Percentiles rank a stretch among this genome's conserved stretches.
Conservation (phyloP, 805 yeast species). For the Isabelozyma heimii region DNA sequence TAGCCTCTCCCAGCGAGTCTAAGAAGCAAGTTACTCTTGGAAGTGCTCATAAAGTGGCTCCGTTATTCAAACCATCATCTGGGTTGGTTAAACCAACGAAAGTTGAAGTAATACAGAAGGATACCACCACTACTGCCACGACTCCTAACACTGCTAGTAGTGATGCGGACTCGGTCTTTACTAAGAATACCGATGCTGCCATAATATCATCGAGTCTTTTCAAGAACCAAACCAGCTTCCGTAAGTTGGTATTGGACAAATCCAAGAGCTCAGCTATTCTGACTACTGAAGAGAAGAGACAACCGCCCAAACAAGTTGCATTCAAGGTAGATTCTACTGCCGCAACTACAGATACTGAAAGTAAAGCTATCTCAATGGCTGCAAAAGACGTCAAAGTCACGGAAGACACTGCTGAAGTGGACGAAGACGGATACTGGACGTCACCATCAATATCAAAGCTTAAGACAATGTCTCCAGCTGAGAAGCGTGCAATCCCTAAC, state of each 20-base stretch:
- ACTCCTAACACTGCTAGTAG: neutral
- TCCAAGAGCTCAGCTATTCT: conserved; percentile 9
- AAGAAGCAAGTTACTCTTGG: conserved; percentile 60
- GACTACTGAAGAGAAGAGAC: neutral
- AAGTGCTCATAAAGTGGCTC: conserved; percentile 62
- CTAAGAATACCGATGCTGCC: conserved; percentile 58
- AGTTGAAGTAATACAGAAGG: conserved; percentile 2
- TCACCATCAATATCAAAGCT: conserved; percentile 72
- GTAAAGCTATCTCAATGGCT: neutral
- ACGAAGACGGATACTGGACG: conserved; percentile 82
- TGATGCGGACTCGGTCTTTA: conserved; percentile 23
- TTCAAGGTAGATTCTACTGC: conserved; percentile 8
- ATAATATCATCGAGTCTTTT: conserved; percentile 71
- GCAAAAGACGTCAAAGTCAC: neutral
- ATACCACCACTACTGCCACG: conserved; percentile 1
- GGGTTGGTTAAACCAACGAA: neutral
- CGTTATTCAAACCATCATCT: conserved; percentile 37
- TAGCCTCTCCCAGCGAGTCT: conserved; percentile 14
- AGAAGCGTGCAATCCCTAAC: conserved; percentile 59
- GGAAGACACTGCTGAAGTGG: conserved; percentile 32
- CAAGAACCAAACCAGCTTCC: conserved; percentile 56
- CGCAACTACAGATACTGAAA: neutral
- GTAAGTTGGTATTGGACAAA: conserved; percentile 53
- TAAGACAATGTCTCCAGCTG: conserved; percentile 54
- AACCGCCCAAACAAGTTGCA: conserved; percentile 14